Evolutionary conservation across 768 basidiomycete species (phyloP), one percentile per base, ranked within the genome.

Genomic region (Lactifluus pinguis): DNA sequence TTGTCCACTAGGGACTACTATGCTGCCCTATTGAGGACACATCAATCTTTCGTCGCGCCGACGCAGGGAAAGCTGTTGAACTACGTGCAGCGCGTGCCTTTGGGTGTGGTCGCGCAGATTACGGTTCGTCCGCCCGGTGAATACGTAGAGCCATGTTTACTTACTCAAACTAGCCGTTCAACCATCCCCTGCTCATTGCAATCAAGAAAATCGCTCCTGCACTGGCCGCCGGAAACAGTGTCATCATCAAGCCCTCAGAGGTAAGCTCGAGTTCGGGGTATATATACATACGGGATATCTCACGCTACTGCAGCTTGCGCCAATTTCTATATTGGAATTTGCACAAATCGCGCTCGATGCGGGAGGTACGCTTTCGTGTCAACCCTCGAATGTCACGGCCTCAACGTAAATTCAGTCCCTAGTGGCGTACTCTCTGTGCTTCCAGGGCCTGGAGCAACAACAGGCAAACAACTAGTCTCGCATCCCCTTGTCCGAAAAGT

Each of bases 61-160:
- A 89, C 88, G 0, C 86, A 90, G 66, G 92, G 92, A 0, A 83
- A 81, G 55, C 70, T 93, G 42, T 73, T 92, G 39, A 93, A 92
- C 68, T 86, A 89, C 70, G 85, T 93, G 6, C 80, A 83, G 52
- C 80, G 92, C 14, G 77, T 90, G 11, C 90, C 92, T 0, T 79
- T 94, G 0, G 92, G 92, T 11, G 91, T 92, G n/a, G 89, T 92
- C 42, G 91, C 86, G 0, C 90, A 93, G 69, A 88, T 94, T 29
- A 92, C 89, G 14, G 90, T 89, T 59, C 70, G 79, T 58, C 15
- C 21, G 3, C 7, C 19, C 2, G 34, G 29, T 30, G 8, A 30
- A 41, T 2, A 17, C 34, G 14, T 39, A 11, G 25, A 34, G 44
- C 19, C 17, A 25, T 14, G 10, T 13, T 11, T 14, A 9, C 19